Conservation (phyloP, 2,329 filamentous ascomycete genomes). For the Penicillium expansum region DNA sequence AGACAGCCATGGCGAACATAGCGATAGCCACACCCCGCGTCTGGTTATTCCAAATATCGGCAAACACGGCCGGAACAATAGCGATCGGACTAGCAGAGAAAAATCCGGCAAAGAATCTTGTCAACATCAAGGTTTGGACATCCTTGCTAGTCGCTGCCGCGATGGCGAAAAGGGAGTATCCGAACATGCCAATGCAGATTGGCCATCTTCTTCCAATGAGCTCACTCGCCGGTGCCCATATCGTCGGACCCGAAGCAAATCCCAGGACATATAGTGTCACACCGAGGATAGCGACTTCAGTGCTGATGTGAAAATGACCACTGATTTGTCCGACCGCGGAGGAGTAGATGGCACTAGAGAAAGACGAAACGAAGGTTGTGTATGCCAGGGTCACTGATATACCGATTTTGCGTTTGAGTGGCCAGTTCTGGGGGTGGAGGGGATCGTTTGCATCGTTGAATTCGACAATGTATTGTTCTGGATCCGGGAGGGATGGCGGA, state of each 20-base stretch:
- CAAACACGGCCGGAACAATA: constrained; percentile 46
- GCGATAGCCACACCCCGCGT: constrained; percentile 46
- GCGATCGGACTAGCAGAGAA: constrained; percentile 47
- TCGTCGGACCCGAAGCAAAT: constrained; percentile 59
- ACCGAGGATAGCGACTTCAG: constrained; percentile 46
- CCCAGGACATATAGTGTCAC: constrained; percentile 52
- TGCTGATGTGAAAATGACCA: constrained; percentile 46
- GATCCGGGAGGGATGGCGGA: constrained; percentile 47
- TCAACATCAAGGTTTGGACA: constrained; percentile 43
- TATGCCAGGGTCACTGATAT: constrained; percentile 37
- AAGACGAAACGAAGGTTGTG: constrained; percentile 52
- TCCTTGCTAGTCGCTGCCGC: constrained; percentile 45
- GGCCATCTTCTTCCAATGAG: constrained; percentile 58
- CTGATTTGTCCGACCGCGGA: constrained; percentile 58
- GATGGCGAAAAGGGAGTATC: constrained; percentile 48
- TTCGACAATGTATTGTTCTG: constrained; percentile 55
- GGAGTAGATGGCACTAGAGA: constrained; percentile 65
- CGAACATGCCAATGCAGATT: constrained; percentile 44
- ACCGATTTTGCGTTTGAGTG: constrained; percentile 39
- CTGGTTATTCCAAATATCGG: constrained; percentile 52
- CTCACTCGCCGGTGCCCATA: constrained; percentile 64
- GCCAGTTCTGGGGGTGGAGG: constrained; percentile 54
- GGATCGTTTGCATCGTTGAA: constrained; percentile 53
- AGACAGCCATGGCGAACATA: constrained; percentile 51
- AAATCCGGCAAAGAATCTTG: constrained; percentile 49